A percentile compares a stretch with the other conserved stretches of the same genome.
phyloP scores from a whole-genome alignment of 371 early-diverging fungal species.

The Vairimorpha ceranae region DNA sequence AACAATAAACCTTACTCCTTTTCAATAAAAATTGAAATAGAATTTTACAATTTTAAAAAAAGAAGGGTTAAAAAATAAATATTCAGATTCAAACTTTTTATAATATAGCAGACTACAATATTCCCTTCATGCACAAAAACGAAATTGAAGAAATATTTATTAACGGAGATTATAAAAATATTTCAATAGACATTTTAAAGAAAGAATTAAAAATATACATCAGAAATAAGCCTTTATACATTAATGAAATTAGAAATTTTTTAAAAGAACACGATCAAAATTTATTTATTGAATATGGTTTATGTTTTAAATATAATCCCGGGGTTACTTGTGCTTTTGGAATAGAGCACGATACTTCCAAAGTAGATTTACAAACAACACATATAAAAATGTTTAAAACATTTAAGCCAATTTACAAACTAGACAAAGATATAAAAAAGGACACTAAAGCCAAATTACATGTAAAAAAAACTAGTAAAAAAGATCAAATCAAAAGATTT shows the following conservation, averaged over 20 bases:
- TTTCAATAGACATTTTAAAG: not conserved
- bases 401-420: not conserved
- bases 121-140: not conserved
- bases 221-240: conserved; percentile 26
- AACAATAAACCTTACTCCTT: too few species aligned
- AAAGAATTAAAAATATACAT: not conserved
- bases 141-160: not conserved
- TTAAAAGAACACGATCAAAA: conserved; percentile 20
- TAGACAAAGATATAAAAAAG: not conserved
- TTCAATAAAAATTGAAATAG: too few species aligned
- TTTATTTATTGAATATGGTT: conserved; percentile 27
- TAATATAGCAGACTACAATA: too few species aligned
- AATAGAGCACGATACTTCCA: not conserved
- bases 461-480: not conserved
- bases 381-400: conserved; percentile 9
- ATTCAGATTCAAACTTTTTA: too few species aligned
- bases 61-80: too few species aligned
- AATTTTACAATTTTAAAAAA: too few species aligned
- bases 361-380: not conserved
- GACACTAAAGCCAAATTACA: not conserved
- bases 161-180: not conserved
- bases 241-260: conserved; percentile 42
- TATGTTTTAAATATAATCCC: conserved; percentile 22
- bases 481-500: not conserved
- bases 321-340: conserved; percentile 33